Evolutionary conservation across 2,329 filamentous ascomycete genomes (phyloP), one percentile per base, ranked within the genome.

Genomic region (Teratosphaeria pseudoeucalypti): DNA sequence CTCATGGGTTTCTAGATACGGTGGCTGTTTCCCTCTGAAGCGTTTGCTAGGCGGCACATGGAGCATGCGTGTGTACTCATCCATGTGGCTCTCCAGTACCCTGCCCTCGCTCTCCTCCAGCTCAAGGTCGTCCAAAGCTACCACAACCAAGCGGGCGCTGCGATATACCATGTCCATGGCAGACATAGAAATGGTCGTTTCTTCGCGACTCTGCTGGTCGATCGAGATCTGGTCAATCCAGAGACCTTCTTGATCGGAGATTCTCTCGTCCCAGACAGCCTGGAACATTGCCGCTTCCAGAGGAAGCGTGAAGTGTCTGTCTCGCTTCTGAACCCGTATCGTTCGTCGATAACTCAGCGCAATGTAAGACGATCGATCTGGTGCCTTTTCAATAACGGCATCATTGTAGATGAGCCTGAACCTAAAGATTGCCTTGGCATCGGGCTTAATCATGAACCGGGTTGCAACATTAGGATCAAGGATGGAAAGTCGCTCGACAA

Each of bases 201-300:
- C 76, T 1, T 60, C 61, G 52, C 76, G 72, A 43, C 73, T 71
- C 2, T 75, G 70, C 57, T 76, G 73, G 54, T 76, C 70, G 59
- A 77, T 75, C 64, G 74, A 77, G 7, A 77, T 74, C 57, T 78
- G 76, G 61, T 78, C 76, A 49, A 76, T 75, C 75, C 75, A 78
- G 5, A 78, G 60, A 6, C 76, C 76, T 64, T 78, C 76, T 6
- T 66, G 65, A 19, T 68, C 65, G 10, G 63, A 65, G 34, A 62
- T 59, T 23, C 73, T 69, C 63, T 78, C 75, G 55, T 71, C 67
- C 56, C 76, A 67, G 0, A 77, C 72, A 1, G 74, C 75, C 60
- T 75, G 70, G 54, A 77, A 76, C 61, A 77, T 71, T 5, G 71
- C 70, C 19, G 64, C 64, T 37, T 70, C 72, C 12, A 74, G 71